Evolutionary conservation across 495 filamentous ascomycete genomes (phyloP).

Genomic region (Rostrohypoxylon terebratum): DNA sequence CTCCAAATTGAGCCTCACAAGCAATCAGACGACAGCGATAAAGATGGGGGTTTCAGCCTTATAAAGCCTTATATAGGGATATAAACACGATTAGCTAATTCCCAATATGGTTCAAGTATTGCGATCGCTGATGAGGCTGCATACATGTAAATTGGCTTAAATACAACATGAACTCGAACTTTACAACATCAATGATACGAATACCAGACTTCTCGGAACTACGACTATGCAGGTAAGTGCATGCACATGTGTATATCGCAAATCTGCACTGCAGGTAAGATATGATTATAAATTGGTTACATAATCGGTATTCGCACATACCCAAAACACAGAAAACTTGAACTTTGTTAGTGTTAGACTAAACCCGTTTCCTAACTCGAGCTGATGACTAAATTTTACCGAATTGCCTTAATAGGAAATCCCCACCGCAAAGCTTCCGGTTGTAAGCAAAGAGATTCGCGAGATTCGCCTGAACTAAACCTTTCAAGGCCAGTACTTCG

Average conservation of each 20-base stretch:
- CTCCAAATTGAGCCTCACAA: conserved; percentile 45
- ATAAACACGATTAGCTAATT: conserved; percentile 11
- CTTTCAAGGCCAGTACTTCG: background rate
- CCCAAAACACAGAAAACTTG: no score
- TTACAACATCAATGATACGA: background rate
- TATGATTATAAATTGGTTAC: conserved; percentile 27
- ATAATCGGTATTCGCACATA: conserved; percentile 17
- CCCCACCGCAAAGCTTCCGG: background rate
- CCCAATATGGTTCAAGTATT: conserved; percentile 21
- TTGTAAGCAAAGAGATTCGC: background rate
- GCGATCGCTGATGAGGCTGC: conserved; percentile 7
- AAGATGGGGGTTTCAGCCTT: conserved; percentile 44
- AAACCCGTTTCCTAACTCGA: conserved; percentile 9
- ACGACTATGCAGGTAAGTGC: background rate
- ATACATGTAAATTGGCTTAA: conserved; percentile 14
- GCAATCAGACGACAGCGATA: conserved; percentile 23
- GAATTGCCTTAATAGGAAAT: conserved; percentile 17
- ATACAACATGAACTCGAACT: background rate
- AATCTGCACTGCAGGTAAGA: background rate
- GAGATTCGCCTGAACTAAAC: conserved; percentile 2
- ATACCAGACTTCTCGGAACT: background rate
- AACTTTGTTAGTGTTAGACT: background rate
- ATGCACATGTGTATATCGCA: background rate
- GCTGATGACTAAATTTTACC: conserved; percentile 29
- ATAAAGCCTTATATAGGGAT: conserved; percentile 42